phyloP scores from a whole-genome alignment of 345 rosid genomes.

The Clarkia xantiana region DNA sequence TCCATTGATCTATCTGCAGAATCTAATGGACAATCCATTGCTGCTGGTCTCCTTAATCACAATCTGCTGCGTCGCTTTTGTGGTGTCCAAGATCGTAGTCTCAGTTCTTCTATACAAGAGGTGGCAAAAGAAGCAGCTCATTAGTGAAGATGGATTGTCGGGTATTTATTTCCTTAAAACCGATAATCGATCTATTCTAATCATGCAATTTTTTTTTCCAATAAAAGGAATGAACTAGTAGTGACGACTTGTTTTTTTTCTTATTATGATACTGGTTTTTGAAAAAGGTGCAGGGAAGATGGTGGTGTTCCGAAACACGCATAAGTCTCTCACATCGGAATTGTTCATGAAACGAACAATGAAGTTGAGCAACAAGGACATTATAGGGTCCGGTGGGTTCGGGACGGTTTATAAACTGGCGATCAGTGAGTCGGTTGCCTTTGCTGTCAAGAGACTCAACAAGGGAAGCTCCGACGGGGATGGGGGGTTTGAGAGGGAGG shows the following conservation, averaged over 20 bases:
- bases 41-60: conserved; percentile 44
- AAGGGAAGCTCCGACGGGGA: conserved; percentile 62
- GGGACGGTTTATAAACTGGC: conserved; percentile 63
- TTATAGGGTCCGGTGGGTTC: conserved; percentile 64
- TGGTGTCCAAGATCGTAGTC: conserved; percentile 45
- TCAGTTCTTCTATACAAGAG: conserved; percentile 51
- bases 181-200: neutral
- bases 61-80: conserved; percentile 41
- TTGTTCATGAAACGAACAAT: conserved; percentile 43
- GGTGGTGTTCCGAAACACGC: conserved; percentile 60
- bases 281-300: conserved; percentile 38
- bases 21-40: conserved; percentile 36
- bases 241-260: neutral
- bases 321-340: conserved; percentile 37
- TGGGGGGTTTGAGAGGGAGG: conserved; percentile 58
- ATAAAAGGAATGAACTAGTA: too few relatives aligned
- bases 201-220: neutral
- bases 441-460: conserved; percentile 71
- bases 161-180: conserved; percentile 22
- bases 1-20: neutral
- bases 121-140: conserved; percentile 41
- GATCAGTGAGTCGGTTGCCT: conserved; percentile 33
- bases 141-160: conserved; percentile 30
- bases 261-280: conserved; percentile 11
- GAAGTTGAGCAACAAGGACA: conserved; percentile 56